These are phyloP conservation scores for Massarina eburnea DNA, from an alignment of 2,329 filamentous ascomycete species.

Conservation along the genomic window DNA sequence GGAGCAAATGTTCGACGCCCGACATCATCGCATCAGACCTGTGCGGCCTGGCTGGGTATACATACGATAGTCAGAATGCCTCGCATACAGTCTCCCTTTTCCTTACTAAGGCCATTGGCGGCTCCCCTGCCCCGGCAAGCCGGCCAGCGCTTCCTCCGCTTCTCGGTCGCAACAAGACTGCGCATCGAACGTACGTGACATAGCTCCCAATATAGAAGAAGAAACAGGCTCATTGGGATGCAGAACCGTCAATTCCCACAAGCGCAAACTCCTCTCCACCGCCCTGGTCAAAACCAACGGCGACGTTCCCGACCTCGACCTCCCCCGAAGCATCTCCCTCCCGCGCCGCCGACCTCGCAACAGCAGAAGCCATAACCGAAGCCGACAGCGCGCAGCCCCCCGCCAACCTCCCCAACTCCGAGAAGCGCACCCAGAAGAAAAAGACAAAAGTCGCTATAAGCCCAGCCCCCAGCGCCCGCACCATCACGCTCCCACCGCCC, in stretches of 20 bases:
- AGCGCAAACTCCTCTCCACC: conserved; percentile 25
- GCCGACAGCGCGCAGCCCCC: conserved; percentile 33
- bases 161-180: conserved; percentile 39
- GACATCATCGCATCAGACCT: background rate
- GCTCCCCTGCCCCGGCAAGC: conserved; percentile 41
- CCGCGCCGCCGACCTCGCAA: conserved; percentile 34
- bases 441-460: conserved; percentile 1
- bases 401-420: conserved; percentile 22
- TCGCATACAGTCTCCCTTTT: conserved; percentile 36
- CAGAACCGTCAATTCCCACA: conserved; percentile 28
- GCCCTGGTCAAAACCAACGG: conserved; percentile 11
- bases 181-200: conserved; percentile 31
- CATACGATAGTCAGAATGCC: conserved; percentile 31
- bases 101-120: conserved; percentile 45
- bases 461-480: conserved; percentile 3
- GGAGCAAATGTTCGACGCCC: too few relatives aligned
- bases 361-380: conserved; percentile 38
- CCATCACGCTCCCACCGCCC: conserved; percentile 22
- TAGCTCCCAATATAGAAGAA: background rate
- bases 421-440: conserved; percentile 1
- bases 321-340: conserved; percentile 33
- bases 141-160: conserved; percentile 44
- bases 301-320: conserved; percentile 3
- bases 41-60: background rate
- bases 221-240: background rate